Evolutionary conservation across 2,329 filamentous ascomycete species (phyloP).

Genomic region (Leptographium radiaticola): DNA sequence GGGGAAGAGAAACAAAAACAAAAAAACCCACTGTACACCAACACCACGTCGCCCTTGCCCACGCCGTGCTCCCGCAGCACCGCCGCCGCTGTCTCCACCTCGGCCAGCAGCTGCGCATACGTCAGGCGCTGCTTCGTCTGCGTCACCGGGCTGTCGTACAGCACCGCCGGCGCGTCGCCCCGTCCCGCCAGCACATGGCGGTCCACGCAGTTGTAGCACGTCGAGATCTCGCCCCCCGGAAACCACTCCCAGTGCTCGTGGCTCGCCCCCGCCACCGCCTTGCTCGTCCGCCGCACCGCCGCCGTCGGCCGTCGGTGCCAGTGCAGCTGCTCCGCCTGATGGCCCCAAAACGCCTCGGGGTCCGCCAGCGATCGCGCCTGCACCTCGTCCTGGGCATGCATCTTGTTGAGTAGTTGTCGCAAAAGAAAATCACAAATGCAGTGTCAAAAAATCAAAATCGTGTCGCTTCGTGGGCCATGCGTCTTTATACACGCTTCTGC

Average conservation of each 20-base stretch:
- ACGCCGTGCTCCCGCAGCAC: conserved; percentile 75
- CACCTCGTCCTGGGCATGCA: conserved; percentile 36
- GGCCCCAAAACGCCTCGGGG: conserved; percentile 61
- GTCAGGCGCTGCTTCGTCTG: conserved; percentile 57
- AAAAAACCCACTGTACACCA: conserved; percentile 63
- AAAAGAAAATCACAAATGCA: too few relatives aligned
- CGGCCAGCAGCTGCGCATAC: conserved; percentile 61
- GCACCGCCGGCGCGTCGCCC: conserved; percentile 61
- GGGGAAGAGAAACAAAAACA: too few relatives aligned
- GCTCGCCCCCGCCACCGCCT: conserved; percentile 32
- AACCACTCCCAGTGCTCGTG: conserved; percentile 87
- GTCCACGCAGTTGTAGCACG: conserved; percentile 84
- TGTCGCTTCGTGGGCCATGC: not conserved
- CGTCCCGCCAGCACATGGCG: conserved; percentile 73
- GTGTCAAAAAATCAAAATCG: too few relatives aligned
- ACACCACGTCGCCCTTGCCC: conserved; percentile 68
- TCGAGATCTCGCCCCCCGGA: conserved; percentile 75
- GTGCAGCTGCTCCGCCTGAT: conserved; percentile 59
- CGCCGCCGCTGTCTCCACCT: conserved; percentile 72
- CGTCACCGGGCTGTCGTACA: conserved; percentile 81
- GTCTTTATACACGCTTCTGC: not conserved
- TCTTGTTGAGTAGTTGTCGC: conserved; percentile 14
- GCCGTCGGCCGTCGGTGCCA: conserved; percentile 68
- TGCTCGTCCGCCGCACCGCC: conserved; percentile 46
- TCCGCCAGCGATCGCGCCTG: conserved; percentile 48